Base-by-base conservation (phyloP, 2,329 filamentous ascomycete genomes). In the Cadophora sp. region DNA sequence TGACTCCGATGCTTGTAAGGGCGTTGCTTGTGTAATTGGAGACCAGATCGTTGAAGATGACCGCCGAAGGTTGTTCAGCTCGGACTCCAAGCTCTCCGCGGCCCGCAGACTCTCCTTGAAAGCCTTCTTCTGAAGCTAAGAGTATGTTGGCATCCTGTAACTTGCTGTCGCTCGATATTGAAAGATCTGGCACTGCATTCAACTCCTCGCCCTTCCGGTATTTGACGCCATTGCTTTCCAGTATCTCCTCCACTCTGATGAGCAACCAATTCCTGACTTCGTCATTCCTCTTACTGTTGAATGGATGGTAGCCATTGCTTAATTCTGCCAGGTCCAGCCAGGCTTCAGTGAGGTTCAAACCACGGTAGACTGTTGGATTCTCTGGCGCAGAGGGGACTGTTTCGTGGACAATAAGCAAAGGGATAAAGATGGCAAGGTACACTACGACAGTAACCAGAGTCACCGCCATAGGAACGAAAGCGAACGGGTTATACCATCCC, bases 271-370 rank as follows among this genome's bases (percentile, higher is more conserved):
- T 82, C 69, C 92, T 89, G 40, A 97, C 89, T 27, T 88, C 83
- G 74, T 97, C 94, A 78, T 97, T 98, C 69, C 87, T 85, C 68
- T 85, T 90, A 73, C 91, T 94, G 80, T 97, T 97, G 82, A 93
- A 97, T 0, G 96, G 95, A 78, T 97, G 96, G 77, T 92, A 96
- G 1, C 85, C 84, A 71, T 84, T 84, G 40, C 91, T 95, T 60
- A 99, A 85, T 65, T 85, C 82, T 69, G 93, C 88, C 37, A 99
- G 84, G 77, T 98, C 94, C 14, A 84, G 80, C 94, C 94, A 98
- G 46, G 95, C 93, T 80, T 97, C 89, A 2, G 90, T 91, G 64
- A 98, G 81, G 76, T 97, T 93, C 75, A 97, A 82, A 22, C 93
- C 94, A 9, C 82, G 76, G 46, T 86, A 86, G 6, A 81, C 81